Conservation (phyloP, 2,329 filamentous ascomycete species). For the Aspergillus puulaauensis region DNA sequence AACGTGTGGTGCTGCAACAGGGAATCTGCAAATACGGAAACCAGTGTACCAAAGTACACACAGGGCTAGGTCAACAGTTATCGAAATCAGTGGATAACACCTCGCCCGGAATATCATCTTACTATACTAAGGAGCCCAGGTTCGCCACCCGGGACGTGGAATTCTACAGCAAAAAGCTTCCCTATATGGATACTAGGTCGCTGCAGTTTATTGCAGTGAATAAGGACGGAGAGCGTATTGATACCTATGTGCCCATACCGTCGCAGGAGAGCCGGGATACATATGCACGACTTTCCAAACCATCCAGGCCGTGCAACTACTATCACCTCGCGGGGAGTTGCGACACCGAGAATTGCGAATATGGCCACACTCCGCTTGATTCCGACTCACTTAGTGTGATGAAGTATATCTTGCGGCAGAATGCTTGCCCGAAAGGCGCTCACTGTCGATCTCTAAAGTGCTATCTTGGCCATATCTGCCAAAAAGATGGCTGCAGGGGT, state of each 20-base stretch:
- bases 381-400: conserved; percentile 42
- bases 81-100: conserved; percentile 21
- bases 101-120: conserved; percentile 4
- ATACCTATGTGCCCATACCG: conserved; percentile 42
- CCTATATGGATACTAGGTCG: conserved; percentile 16
- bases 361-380: conserved; percentile 48
- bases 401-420: conserved; percentile 45
- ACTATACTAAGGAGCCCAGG: conserved; percentile 11
- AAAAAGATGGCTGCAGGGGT: conserved; percentile 32
- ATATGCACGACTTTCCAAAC: conserved; percentile 40
- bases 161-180: conserved; percentile 22
- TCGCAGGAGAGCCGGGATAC: conserved; percentile 35
- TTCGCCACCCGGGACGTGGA: conserved; percentile 19
- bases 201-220: conserved; percentile 47
- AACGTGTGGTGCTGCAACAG: conserved; percentile 13
- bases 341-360: conserved; percentile 38
- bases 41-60: conserved; percentile 31
- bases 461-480: conserved; percentile 46
- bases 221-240: conserved; percentile 48
- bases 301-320: conserved; percentile 51
- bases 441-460: conserved; percentile 47
- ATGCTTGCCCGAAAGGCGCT: conserved; percentile 42
- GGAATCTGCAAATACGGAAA: conserved; percentile 34
- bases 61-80: conserved; percentile 26
- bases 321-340: conserved; percentile 47